Evolutionary conservation across 2,329 filamentous ascomycete species (phyloP).

Genomic region (Chrysoporthe cubensis): DNA sequence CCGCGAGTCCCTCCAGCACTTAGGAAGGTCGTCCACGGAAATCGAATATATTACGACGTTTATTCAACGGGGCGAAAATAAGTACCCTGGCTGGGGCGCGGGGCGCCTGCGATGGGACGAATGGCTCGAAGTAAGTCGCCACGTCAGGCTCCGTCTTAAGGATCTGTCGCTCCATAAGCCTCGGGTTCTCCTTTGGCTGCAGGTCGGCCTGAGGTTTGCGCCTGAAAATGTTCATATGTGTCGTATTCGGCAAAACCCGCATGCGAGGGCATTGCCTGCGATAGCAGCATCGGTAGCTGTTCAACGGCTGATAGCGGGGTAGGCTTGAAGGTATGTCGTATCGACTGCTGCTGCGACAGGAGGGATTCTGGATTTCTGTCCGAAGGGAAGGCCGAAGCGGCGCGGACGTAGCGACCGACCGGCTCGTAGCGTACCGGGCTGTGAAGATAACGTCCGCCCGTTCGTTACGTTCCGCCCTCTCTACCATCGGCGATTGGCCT

Average conservation of each 20-base stretch:
- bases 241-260: slow-evolving; percentile 28
- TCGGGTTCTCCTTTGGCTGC: slow-evolving; percentile 35
- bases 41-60: too few relatives aligned
- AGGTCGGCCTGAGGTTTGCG: slow-evolving; percentile 38
- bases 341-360: slow-evolving; percentile 37
- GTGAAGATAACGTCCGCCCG: slow-evolving; percentile 23
- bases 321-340: slow-evolving; percentile 47
- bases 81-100: slow-evolving; percentile 5
- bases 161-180: slow-evolving; percentile 34
- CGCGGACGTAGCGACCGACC: slow-evolving; percentile 21
- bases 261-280: slow-evolving; percentile 40
- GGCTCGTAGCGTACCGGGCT: slow-evolving; percentile 24
- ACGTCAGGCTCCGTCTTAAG: slow-evolving; percentile 58
- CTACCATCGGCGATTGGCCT: slow-evolving; percentile 28
- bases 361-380: slow-evolving; percentile 26
- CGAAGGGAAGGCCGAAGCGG: slow-evolving; percentile 21
- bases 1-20: too few relatives aligned
- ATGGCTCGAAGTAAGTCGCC: slow-evolving; percentile 51
- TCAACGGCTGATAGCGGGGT: slow-evolving; percentile 33
- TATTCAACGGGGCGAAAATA: too few relatives aligned
- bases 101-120: slow-evolving; percentile 43
- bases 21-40: too few relatives aligned
- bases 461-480: slow-evolving; percentile 23
- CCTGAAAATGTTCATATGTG: slow-evolving; percentile 22
- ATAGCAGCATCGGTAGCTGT: slow-evolving; percentile 34